Evolutionary conservation across 208 protist genomes (phyloP).

Genomic region (Trypanosoma scelopori): DNA sequence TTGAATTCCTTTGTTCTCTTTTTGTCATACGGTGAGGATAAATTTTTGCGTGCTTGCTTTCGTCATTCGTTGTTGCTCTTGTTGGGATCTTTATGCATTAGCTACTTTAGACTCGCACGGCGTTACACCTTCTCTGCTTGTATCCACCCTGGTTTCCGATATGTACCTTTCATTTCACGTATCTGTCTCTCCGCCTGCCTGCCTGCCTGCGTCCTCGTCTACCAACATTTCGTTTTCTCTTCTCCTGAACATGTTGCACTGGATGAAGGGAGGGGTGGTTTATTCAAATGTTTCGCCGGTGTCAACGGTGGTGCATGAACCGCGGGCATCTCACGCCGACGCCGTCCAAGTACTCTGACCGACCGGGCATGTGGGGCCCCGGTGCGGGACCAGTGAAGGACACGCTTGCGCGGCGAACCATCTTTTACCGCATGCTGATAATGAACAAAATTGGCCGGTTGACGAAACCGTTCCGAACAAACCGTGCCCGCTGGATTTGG

Average conservation of each 20-base stretch:
- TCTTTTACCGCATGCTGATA: constrained; percentile 86
- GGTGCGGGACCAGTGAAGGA: constrained; percentile 80
- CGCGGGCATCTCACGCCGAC: constrained; percentile 78
- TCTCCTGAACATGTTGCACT: constrained; percentile 16
- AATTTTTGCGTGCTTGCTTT: not conserved
- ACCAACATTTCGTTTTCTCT: constrained; percentile 9
- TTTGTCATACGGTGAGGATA: not conserved
- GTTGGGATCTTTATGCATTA: no score
- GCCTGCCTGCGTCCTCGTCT: constrained; percentile 15
- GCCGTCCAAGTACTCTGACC: constrained; percentile 83
- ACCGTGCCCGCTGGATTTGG: constrained; percentile 78
- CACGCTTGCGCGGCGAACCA: constrained; percentile 73
- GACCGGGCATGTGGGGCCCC: constrained; percentile 86
- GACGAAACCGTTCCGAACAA: constrained; percentile 86
- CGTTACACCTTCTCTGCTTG: not conserved
- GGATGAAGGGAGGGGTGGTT: not conserved
- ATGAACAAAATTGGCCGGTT: constrained; percentile 83
- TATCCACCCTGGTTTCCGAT: no score
- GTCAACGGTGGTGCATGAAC: constrained; percentile 49
- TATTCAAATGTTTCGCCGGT: constrained; percentile 71
- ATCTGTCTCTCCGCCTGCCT: not conserved
- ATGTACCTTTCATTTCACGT: no score
- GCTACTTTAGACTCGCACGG: not conserved
- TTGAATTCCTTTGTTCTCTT: no score
- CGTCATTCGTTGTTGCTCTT: no score